These are phyloP conservation scores for Wickerhamiella sorbophila DNA, from an alignment of 805 yeast genomes.

Conservation along the genomic window DNA sequence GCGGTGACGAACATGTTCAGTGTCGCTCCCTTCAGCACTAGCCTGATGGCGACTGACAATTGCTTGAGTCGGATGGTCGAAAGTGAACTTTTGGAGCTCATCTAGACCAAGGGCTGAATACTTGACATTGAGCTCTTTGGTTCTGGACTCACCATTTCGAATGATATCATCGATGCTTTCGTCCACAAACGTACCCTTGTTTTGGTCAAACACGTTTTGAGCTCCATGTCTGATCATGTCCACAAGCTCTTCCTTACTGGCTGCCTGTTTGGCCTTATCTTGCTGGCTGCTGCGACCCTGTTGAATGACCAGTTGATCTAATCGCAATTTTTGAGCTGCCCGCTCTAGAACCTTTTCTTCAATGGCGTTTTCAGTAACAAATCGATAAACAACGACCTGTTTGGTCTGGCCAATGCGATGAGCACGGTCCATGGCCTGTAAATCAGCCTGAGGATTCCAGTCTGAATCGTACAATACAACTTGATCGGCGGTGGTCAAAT, in stretches of 20 bases:
- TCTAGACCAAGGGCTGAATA: constrained; percentile 79
- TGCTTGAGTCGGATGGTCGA: constrained; percentile 33
- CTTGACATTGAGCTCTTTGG: constrained; percentile 62
- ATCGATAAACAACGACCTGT: constrained; percentile 81
- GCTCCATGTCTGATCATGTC: constrained; percentile 98
- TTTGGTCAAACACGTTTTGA: constrained; percentile 56
- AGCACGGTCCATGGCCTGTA: constrained; percentile 97
- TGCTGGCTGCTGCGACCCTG: constrained; percentile 44
- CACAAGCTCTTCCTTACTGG: constrained; percentile 63
- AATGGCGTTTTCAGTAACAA: constrained; percentile 90
- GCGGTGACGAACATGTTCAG: constrained; percentile 40
- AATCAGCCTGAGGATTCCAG: constrained; percentile 97
- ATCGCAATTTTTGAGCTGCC: constrained; percentile 84
- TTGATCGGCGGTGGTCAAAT: constrained; percentile 79
- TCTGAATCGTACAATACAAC: constrained; percentile 85
- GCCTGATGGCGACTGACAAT: constrained; percentile 7
- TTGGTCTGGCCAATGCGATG: constrained; percentile 95
- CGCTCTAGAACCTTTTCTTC: constrained; percentile 92
- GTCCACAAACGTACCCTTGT: constrained; percentile 19
- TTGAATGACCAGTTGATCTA: constrained; percentile 91
- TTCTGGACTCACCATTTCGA: constrained; percentile 66
- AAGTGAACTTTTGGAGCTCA: constrained; percentile 82
- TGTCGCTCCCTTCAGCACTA: constrained; percentile 17
- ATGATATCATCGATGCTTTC: constrained; percentile 70
- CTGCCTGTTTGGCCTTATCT: constrained; percentile 19